Base-by-base conservation (phyloP, 2,329 filamentous ascomycete species). In the Ophiosphaerella herpotricha region DNA sequence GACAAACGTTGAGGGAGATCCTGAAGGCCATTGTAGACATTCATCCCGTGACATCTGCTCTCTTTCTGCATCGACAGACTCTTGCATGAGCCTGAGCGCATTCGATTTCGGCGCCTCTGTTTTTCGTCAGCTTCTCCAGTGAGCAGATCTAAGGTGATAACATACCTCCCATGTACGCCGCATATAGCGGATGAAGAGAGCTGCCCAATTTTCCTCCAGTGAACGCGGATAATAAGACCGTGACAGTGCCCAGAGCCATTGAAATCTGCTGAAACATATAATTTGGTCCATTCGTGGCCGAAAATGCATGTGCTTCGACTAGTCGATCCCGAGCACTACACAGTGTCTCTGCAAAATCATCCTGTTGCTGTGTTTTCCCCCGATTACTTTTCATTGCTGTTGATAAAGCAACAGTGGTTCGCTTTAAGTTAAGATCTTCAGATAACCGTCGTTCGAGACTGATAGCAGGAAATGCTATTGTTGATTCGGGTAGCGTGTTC, bases 401-500 rank as follows among this genome's bases (percentile, higher is more conserved):
- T 24, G 49, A 38, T 31, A 54, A 40, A n/a, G 43, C 41, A 12
- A 51, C 40, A 8, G 46, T 18, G 24, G 48, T 40, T 35, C 57
- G 58, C 26, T 68, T 67, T 2, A 46, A 14, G 24, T 41, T 29
- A 3, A 41, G 23, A 2, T 50, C 59, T 34, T 71, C 66, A 3
- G 67, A 70, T 11, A 57, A 49, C 40, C 58, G 66, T 13, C 60
- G 52, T 3, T 71, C 61, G 18, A 57, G 47, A 16, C 63, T 63
- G 18, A 93, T 78, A 0, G 90, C 86, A 1, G 92, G 91, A 52
- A 93, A 88, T 0, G 91, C 95, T 23, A 97, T 86, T 0, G 91
- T 96, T 0, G 94, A 97, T 64, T 99, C 94, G 39, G 93, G 90
- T 13, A 97, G 82, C 8, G 93, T 89, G 14, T 90, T 95, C 71